Conservation (phyloP, 345 rosid species). For the Turritis glabra region DNA sequence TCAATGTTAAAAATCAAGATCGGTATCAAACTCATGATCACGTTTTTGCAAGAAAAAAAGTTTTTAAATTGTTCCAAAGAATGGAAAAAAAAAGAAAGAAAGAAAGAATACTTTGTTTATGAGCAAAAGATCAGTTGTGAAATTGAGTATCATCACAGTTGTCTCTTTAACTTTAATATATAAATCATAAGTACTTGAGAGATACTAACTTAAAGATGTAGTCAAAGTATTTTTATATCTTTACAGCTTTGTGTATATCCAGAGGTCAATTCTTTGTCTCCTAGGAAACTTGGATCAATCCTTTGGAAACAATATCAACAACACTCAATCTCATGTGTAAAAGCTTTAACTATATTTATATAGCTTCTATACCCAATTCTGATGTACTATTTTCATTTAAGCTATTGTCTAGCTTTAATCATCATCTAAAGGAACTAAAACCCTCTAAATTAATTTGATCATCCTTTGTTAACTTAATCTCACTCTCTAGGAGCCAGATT, state of each 20-base stretch:
- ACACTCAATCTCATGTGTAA: slow-evolving; percentile 33
- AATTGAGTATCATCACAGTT: slow-evolving; percentile 30
- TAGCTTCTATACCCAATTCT: slow-evolving; percentile 17
- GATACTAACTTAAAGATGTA: slow-evolving; percentile 34
- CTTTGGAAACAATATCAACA: neutral
- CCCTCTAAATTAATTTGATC: slow-evolving; percentile 4
- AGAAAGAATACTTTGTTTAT: neutral
- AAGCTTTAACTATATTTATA: slow-evolving; percentile 15
- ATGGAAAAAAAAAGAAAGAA: neutral
- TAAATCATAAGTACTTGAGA: slow-evolving; percentile 23
- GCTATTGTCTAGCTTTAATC: slow-evolving; percentile 29
- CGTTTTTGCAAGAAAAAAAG: neutral
- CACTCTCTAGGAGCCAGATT: slow-evolving; percentile 17
- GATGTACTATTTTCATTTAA: slow-evolving; percentile 2
- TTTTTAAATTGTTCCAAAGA: neutral
- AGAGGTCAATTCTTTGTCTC: slow-evolving; percentile 34
- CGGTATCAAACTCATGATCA: slow-evolving; percentile 10
- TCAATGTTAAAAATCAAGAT: neutral
- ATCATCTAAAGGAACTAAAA: slow-evolving; percentile 22
- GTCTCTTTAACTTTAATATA: slow-evolving; percentile 39
- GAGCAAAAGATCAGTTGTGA: slow-evolving; percentile 16
- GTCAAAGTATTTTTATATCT: slow-evolving; percentile 22
- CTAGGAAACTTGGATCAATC: slow-evolving; percentile 27
- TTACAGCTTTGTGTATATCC: slow-evolving; percentile 38
- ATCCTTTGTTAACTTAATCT: slow-evolving; percentile 18